Base-by-base conservation (phyloP, 495 filamentous ascomycete species). In the Aspergillus funiculosus region DNA sequence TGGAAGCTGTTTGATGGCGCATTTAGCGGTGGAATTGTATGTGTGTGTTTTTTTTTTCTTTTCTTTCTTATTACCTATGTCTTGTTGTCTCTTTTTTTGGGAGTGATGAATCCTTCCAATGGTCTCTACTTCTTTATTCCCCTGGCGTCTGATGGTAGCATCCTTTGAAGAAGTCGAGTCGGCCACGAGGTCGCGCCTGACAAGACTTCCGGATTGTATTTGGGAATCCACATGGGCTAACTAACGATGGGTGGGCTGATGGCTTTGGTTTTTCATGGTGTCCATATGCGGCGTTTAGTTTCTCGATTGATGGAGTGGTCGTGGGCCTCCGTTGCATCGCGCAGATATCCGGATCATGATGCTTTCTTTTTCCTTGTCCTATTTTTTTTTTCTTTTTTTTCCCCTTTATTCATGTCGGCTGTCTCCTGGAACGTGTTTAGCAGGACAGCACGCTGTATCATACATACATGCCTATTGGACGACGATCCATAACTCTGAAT, bases 11-110 rank as follows among this genome's bases (percentile, higher is more conserved):
- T 49, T 50, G 15, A 46, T 53, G 50, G 40, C 46, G 47, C 40
- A 44, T 48, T 55, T 59, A 59, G 56, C 56, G 56, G 37, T 61
- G 57, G 58, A 54, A 34, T 57, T 57, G 56, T 59, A n/a, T n/a
- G n/a, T n/a, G n/a, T n/a, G n/a, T n/a, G n/a, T n/a, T n/a, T n/a
- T n/a, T n/a, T n/a, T n/a, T n/a, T 31, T 59, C 46, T 58, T 62
- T 25, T 21, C 27, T 34, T 43, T 38, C 27, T 21, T n/a, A n/a
- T n/a, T n/a, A n/a, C n/a, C 31, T 30, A 6, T 30, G 22, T 38
- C 19, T 46, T 43, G 30, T 53, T 57, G 28, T 51, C 13, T 40
- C 31, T 49, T 26, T 30, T 26, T 46, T 39, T 28, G 46, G 51
- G 48, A 48, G 55, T 52, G 37, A 51, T 30, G 32, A 39, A 42